phyloP scores from a whole-genome alignment of 1,284 basidiomycete species.

The Sporisorium iseilematis-ciliati region DNA sequence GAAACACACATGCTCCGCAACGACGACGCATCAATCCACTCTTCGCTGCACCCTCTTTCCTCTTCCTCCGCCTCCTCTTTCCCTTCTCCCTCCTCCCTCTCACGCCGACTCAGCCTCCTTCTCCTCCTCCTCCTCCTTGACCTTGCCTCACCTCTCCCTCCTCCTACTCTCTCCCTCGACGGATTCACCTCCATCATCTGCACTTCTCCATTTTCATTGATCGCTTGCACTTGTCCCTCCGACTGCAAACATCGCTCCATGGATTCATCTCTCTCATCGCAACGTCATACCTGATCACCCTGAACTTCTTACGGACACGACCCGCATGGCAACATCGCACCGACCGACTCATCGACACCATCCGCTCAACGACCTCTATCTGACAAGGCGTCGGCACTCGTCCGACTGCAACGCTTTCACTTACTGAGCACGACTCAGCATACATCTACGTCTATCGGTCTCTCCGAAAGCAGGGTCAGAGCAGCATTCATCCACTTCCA shows the following conservation, averaged over 20 bases:
- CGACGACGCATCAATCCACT: too few species aligned
- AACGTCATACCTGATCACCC: not conserved
- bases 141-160: not conserved
- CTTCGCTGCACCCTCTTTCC: not conserved
- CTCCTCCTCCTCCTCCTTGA: not conserved
- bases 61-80: not conserved
- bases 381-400: not conserved
- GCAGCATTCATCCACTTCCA: not conserved
- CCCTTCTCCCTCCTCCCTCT: not conserved
- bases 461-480: too few species aligned
- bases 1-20: too few species aligned
- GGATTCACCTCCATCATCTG: not conserved
- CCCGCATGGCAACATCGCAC: not conserved
- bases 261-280: not conserved
- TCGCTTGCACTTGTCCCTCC: not conserved
- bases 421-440: conserved; percentile 1
- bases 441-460: not conserved
- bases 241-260: too few species aligned
- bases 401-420: not conserved
- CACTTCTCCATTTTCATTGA: not conserved
- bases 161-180: conserved; percentile 1
- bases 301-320: not conserved
- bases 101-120: not conserved
- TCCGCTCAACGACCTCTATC: not conserved
- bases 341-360: not conserved